Evolutionary conservation across 345 rosid species (phyloP).

Genomic region (Streptanthus diversifolius): DNA sequence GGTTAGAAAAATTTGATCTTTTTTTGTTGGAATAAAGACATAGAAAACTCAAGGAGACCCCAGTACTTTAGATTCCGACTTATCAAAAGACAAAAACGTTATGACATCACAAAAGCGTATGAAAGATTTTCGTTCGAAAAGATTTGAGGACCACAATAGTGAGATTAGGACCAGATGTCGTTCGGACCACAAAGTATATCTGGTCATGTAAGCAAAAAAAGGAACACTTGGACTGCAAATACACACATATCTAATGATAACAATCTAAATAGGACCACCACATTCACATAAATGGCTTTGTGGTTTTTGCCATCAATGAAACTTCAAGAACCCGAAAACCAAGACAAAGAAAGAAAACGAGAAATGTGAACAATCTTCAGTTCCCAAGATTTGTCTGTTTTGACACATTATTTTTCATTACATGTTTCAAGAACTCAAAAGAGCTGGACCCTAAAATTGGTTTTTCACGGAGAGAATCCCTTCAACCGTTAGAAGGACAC

Average conservation of each 20-base stretch:
- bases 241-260: conserved; percentile 32
- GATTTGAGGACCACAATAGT: conserved; percentile 32
- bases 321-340: conserved; percentile 28
- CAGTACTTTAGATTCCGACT: conserved; percentile 20
- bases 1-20: neutral
- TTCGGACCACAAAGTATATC: conserved; percentile 34
- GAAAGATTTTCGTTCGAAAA: conserved; percentile 27
- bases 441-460: conserved; percentile 9
- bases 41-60: conserved; percentile 21
- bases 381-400: conserved; percentile 34
- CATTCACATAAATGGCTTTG: conserved; percentile 31
- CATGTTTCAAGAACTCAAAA: conserved; percentile 30
- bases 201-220: conserved; percentile 34
- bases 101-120: conserved; percentile 29
- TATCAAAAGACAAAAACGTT: conserved; percentile 30
- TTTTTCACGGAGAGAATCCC: neutral
- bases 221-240: conserved; percentile 35
- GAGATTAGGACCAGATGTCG: conserved; percentile 31
- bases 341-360: conserved; percentile 18
- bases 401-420: conserved; percentile 11
- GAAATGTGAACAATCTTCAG: conserved; percentile 27
- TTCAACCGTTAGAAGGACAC: neutral
- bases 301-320: conserved; percentile 36
- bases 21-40: conserved; percentile 9
- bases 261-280: conserved; percentile 36